These are phyloP conservation scores for Haberlea rhodopensis DNA, from an alignment of 257 asterid genomes.

Conservation along the genomic window DNA sequence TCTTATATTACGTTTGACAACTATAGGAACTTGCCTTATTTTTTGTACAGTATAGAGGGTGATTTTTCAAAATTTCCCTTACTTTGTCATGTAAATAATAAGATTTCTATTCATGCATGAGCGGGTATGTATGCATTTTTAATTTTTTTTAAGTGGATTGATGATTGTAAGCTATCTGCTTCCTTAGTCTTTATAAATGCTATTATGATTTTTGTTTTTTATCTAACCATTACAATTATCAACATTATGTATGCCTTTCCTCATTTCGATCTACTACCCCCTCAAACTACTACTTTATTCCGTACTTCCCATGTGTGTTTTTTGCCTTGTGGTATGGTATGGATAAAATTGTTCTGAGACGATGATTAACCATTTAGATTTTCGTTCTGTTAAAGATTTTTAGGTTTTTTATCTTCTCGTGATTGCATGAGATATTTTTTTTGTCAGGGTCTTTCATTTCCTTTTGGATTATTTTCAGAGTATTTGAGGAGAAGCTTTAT, in stretches of 20 bases:
- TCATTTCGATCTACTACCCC: background rate
- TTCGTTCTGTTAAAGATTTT: background rate
- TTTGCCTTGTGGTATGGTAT: slow-evolving; percentile 3
- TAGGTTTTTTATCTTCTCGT: background rate
- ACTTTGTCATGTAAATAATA: background rate
- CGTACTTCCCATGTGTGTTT: background rate
- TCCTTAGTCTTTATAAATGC: background rate
- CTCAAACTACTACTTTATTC: too few relatives aligned
- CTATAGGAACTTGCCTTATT: background rate
- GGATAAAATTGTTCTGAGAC: background rate
- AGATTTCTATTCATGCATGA: too few relatives aligned
- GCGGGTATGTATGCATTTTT: background rate
- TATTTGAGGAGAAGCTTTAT: slow-evolving; percentile 12
- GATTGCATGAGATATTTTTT: background rate
- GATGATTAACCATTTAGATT: background rate
- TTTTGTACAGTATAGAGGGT: background rate
- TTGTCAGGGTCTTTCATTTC: background rate
- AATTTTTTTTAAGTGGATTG: background rate
- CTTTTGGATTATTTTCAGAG: slow-evolving; percentile 19
- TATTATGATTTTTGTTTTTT: background rate
- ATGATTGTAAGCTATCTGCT: background rate
- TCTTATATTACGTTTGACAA: background rate
- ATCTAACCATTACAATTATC: background rate
- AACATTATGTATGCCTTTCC: slow-evolving; percentile 7
- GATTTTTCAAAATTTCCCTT: too few relatives aligned